phyloP scores from a whole-genome alignment of 495 filamentous ascomycete genomes.

The Xylaria bambusicola region DNA sequence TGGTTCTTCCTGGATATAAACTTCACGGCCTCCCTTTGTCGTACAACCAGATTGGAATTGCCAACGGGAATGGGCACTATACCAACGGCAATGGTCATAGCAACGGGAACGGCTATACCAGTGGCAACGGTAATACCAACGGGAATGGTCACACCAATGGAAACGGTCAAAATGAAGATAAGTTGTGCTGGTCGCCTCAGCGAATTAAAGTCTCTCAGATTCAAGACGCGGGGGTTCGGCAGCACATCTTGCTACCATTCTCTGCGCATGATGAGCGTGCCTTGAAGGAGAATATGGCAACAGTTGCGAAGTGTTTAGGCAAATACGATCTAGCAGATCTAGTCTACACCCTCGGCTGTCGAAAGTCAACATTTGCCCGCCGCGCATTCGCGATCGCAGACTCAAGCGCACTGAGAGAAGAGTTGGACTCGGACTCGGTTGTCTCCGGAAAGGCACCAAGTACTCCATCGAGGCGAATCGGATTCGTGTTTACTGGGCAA shows the following conservation, averaged over 20 bases:
- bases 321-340: constrained; percentile 33
- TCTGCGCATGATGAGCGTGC: constrained; percentile 35
- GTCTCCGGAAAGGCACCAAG: neutral
- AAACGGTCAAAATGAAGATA: neutral
- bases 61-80: neutral
- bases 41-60: neutral
- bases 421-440: neutral
- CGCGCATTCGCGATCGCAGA: constrained; percentile 29
- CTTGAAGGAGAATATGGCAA: constrained; percentile 30
- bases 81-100: no score
- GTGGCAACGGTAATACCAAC: neutral
- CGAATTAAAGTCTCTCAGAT: neutral
- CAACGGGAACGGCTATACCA: neutral
- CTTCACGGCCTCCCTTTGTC: neutral
- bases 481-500: constrained; percentile 12
- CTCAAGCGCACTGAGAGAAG: neutral
- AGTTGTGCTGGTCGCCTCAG: neutral
- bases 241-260: constrained; percentile 27
- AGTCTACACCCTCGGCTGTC: constrained; percentile 35
- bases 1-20: neutral
- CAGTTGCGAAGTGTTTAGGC: constrained; percentile 21
- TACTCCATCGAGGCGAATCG: neutral
- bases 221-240: constrained; percentile 10
- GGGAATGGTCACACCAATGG: neutral
- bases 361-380: constrained; percentile 26